Percentiles rank a stretch among this genome's conserved stretches.
These are phyloP conservation scores for Vigna angularis DNA, from an alignment of 306 rosid genomes.

Conservation along the genomic window DNA sequence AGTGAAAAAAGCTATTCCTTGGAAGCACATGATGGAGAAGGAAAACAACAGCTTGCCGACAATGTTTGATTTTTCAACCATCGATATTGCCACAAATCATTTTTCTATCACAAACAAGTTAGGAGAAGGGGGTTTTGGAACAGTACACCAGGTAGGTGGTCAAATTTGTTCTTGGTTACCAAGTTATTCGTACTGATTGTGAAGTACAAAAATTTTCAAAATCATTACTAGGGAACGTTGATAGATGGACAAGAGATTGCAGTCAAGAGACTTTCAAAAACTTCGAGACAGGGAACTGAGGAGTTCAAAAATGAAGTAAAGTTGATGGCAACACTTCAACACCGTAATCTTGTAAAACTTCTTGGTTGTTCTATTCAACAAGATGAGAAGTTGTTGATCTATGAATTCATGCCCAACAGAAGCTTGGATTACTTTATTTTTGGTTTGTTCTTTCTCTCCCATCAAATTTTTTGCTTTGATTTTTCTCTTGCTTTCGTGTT, in stretches of 20 bases:
- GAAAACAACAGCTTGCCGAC: background rate
- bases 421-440: conserved; percentile 38
- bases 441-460: conserved; percentile 26
- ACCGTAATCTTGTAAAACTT: conserved; percentile 42
- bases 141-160: conserved; percentile 1
- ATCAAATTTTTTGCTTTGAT: background rate
- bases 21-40: background rate
- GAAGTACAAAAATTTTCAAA: background rate
- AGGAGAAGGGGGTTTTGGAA: conserved; percentile 7
- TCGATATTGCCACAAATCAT: background rate
- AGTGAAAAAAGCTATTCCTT: background rate
- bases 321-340: conserved; percentile 41
- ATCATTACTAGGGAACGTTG: background rate
- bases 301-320: conserved; percentile 36
- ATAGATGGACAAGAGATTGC: conserved; percentile 6
- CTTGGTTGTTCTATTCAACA: conserved; percentile 25
- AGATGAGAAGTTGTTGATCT: conserved; percentile 31
- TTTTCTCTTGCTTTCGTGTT: background rate
- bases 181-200: background rate
- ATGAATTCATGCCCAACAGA: conserved; percentile 36
- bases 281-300: conserved; percentile 1
- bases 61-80: background rate
- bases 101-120: background rate
- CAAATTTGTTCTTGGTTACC: background rate
- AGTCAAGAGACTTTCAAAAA: conserved; percentile 3